Base-by-base conservation (phyloP, 805 yeast species). In the Ogataea henricii region DNA sequence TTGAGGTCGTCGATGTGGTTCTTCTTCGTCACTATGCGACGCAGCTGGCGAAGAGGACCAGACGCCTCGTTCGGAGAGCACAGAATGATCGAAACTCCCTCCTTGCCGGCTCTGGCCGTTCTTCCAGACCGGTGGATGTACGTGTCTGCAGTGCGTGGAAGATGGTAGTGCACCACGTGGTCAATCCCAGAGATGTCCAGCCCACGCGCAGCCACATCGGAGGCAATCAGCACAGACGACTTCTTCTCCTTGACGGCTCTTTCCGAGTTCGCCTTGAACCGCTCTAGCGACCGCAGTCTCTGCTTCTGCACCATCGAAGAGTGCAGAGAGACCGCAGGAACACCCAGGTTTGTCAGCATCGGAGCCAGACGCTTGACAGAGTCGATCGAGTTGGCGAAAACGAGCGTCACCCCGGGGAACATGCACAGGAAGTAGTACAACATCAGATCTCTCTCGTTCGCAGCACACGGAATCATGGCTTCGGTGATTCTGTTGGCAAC, bases 191-290 rank as follows among this genome's bases (percentile, higher is more conserved):
- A 86, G 46, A 94, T 89, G 74, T 94, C 99, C 50, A 94, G 76
- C 50, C 99, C 99, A 74, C 99, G 81, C 3, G 99, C 99, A 2
- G 99, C 99, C 39, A 94, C 98, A 68, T 94, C 99, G 3, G 98
- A 89, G 1, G 97, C 96, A 45, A 94, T 79, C 46, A 94, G 72
- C 2, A 91, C 91, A 0, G 87, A 74, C 3, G 82, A 71, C 42
- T 69, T 76, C 18, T 78, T 77, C 40, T 73, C 68, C 6, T 70
- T 67, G 18, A 61, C 61, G 6, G 68, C 66, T 1, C 49, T 64
- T 20, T 53, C 61, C 23, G 62, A 58, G 38, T 79, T 73, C 40
- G 72, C 76, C 54, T 77, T 80, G 73, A 90, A 92, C 52, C 85
- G 78, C 68, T 94, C 99, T 58, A 94, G 71, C 2, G 92, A 81